These are phyloP conservation scores for Lycium barbarum DNA, from an alignment of 257 asterid genomes.

Conservation along the genomic window DNA sequence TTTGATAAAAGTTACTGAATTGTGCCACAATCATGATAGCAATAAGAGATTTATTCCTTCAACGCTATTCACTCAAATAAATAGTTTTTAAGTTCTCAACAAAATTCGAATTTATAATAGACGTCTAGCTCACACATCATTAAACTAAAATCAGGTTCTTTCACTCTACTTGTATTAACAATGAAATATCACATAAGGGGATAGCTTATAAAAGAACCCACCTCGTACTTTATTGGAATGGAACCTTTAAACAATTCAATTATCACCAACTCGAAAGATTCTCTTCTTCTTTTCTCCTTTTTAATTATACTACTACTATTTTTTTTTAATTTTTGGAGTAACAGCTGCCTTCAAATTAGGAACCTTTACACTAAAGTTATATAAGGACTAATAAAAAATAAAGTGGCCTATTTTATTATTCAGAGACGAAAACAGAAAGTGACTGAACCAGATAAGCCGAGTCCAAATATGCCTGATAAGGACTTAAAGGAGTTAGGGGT, in stretches of 20 bases:
- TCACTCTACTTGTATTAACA: no score
- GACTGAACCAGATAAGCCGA: not conserved
- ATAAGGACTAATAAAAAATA: not conserved
- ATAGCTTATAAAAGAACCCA: conserved; percentile 11
- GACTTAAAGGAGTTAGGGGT: no score
- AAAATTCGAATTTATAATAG: not conserved
- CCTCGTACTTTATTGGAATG: not conserved
- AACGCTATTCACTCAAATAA: no score
- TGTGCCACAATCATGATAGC: no score
- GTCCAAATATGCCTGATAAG: not conserved
- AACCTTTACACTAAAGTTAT: not conserved
- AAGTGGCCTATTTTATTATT: not conserved
- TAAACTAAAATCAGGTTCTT: not conserved
- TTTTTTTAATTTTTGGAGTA: not conserved
- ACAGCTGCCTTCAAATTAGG: not conserved
- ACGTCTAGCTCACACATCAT: not conserved
- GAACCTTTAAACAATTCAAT: not conserved
- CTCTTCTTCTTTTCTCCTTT: not conserved
- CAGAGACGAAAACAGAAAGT: not conserved
- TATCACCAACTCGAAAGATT: conserved; percentile 2
- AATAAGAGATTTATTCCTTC: no score
- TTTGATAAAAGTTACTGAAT: no score
- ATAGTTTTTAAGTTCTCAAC: no score
- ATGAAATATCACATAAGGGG: not conserved
- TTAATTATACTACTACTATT: not conserved